Conservation (phyloP, 352 stramenopile species). For the Globisporangium cylindrosporum region DNA sequence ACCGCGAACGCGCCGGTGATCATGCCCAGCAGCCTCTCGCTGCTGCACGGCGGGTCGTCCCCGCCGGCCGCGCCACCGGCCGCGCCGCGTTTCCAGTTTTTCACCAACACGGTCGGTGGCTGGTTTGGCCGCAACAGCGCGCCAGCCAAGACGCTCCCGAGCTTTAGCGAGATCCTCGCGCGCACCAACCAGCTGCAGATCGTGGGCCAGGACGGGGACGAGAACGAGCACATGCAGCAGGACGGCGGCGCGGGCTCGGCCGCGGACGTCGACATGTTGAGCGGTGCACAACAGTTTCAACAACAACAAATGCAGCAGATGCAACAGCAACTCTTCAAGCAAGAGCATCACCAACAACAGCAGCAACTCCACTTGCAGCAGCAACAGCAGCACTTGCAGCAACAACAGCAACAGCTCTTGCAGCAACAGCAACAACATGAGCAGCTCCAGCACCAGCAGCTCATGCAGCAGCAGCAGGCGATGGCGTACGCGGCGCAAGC, state of each 20-base stretch:
- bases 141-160: conserved; percentile 43
- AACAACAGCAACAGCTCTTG: background rate
- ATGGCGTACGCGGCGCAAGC: conserved; percentile 2
- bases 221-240: conserved; percentile 4
- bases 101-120: conserved; percentile 16
- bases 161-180: conserved; percentile 62
- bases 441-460: conserved; percentile 8
- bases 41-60: conserved; percentile 12
- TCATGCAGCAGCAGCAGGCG: conserved; percentile 4
- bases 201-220: conserved; percentile 22
- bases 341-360: conserved; percentile 1
- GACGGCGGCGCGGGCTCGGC: conserved; percentile 19
- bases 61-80: conserved; percentile 23
- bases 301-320: conserved; percentile 8
- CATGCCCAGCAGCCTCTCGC: conserved; percentile 25
- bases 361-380: conserved; percentile 1
- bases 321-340: conserved; percentile 1
- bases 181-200: conserved; percentile 67
- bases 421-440: conserved; percentile 4
- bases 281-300: conserved; percentile 13
- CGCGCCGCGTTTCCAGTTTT: conserved; percentile 19
- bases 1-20: conserved; percentile 19
- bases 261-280: conserved; percentile 24
- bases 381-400: background rate
- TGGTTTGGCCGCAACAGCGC: conserved; percentile 20